Evolutionary conservation across 2,329 filamentous ascomycete genomes (phyloP), one percentile per base, ranked within the genome.

Genomic region (Ascochyta clinopodiicola): DNA sequence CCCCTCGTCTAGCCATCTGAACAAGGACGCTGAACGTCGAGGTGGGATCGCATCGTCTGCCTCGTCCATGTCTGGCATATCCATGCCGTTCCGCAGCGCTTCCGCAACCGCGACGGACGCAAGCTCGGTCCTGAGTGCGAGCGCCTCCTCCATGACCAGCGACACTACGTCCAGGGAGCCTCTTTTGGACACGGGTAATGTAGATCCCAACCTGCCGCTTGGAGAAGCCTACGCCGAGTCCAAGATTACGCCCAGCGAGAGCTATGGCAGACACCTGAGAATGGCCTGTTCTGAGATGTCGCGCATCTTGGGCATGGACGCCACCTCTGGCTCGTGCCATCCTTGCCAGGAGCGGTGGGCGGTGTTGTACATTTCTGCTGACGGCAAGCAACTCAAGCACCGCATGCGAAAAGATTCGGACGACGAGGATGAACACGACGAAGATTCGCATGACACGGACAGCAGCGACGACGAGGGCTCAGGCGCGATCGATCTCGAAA

Each of bases 311-410:
- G 88, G 89, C 4, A 67, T 79, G 6, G 87, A 92, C 13, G 83
- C 80, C 12, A 80, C 88, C 17, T 85, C 87, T 44, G 89, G 89
- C 21, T 81, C 85, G 13, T 88, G 87, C 50, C 90, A 95, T 66
- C 91, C 91, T 8, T 94, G 90, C 59, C 88, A 88, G 1, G 92
- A 96, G 75, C 83, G 88, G 51, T 96, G 92, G 92, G 85, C 89
- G 4, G 88, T 95, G 6, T 79, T 96, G 8, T 94, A 93, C 67
- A 85, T 96, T 51, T 89, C 89, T 0, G 77, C 86, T 0, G 87
- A 92, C 72, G 90, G 91, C 29, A 87, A 86, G 67, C 81, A 81
- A 46, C 78, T 96, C 36, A 88, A 87, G 7, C 84, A 87, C 3
- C 83, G 88, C 40, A 90, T 92, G 88, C 86, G 82, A 34, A 91